A percentile compares a stretch with the other conserved stretches of the same genome.
These are phyloP conservation scores for Colletotrichum paranaense DNA, from an alignment of 2,329 filamentous ascomycete species.

Conservation along the genomic window DNA sequence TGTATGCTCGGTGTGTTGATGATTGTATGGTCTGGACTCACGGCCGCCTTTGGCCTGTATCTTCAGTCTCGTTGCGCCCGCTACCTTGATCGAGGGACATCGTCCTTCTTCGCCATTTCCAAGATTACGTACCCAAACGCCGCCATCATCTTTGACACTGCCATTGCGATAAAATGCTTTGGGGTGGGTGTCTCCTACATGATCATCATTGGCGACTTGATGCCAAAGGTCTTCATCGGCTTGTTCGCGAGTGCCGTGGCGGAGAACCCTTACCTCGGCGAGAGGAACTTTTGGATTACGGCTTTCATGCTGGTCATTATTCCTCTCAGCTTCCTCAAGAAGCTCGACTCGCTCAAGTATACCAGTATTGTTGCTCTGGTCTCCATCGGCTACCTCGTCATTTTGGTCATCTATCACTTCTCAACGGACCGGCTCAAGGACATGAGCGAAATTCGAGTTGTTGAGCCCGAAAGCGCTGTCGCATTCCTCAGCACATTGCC, in stretches of 20 bases:
- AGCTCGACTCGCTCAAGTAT: conserved; percentile 96
- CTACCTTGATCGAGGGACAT: conserved; percentile 88
- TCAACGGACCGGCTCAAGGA: conserved; percentile 80
- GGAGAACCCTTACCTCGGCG: conserved; percentile 77
- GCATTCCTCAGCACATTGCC: conserved; percentile 87
- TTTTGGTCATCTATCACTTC: conserved; percentile 95
- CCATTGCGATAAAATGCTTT: conserved; percentile 98
- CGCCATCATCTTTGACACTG: conserved; percentile 92
- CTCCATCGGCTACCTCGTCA: conserved; percentile 93
- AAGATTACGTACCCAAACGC: conserved; percentile 98
- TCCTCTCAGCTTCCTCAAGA: conserved; percentile 89
- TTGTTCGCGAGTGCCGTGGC: conserved; percentile 75
- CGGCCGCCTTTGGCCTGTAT: conserved; percentile 92
- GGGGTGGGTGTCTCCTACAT: conserved; percentile 97
- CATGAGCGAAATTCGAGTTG: conserved; percentile 78
- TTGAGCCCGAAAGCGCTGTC: conserved; percentile 83
- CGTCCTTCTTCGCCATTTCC: conserved; percentile 96
- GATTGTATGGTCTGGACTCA: conserved; percentile 91
- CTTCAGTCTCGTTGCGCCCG: conserved; percentile 92
- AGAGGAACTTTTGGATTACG: conserved; percentile 97
- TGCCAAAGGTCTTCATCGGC: conserved; percentile 91
- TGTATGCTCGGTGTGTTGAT: conserved; percentile 85
- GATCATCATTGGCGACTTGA: conserved; percentile 98
- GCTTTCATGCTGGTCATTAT: conserved; percentile 98
- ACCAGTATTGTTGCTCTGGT: conserved; percentile 92